Conservation (phyloP, 768 basidiomycete species). For the Aureoboletus auriporus region DNA sequence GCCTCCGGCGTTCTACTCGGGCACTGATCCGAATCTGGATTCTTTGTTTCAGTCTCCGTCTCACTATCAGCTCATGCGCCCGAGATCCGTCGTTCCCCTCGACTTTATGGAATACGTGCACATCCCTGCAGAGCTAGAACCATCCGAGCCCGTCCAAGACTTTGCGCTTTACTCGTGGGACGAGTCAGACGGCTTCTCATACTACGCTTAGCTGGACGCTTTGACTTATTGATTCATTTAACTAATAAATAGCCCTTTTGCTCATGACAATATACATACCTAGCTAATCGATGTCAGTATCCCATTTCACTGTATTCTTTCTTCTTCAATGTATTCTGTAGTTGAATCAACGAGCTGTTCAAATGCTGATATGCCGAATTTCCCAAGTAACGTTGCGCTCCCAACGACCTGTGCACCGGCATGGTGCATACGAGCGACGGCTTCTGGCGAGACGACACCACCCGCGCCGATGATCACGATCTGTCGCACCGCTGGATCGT, state of each 20-base stretch:
- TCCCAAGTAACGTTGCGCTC: constrained; percentile 53
- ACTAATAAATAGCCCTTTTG: background rate
- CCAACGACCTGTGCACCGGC: constrained; percentile 75
- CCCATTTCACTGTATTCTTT: constrained; percentile 19
- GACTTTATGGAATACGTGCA: too few species aligned
- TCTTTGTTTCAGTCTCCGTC: constrained; percentile 1
- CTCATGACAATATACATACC: constrained; percentile 8
- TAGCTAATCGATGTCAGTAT: constrained; percentile 10
- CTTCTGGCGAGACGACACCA: constrained; percentile 63
- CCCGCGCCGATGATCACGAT: constrained; percentile 78
- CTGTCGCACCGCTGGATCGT: constrained; percentile 37
- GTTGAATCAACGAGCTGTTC: constrained; percentile 27
- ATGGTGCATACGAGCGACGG: constrained; percentile 61
- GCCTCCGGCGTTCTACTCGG: background rate
- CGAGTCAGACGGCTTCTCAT: constrained; percentile 19
- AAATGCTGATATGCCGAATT: constrained; percentile 51
- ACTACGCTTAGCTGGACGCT: constrained; percentile 13
- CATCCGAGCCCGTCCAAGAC: constrained; percentile 1
- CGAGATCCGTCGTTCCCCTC: too few species aligned
- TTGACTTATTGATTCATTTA: constrained; percentile 29
- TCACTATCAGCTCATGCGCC: too few species aligned
- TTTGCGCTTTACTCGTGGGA: constrained; percentile 22
- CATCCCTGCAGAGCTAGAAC: constrained; percentile 2
- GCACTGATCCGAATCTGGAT: background rate
- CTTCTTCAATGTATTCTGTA: too few species aligned